Conservation (phyloP, 306 rosid species). For the Arachis stenosperma region DNA sequence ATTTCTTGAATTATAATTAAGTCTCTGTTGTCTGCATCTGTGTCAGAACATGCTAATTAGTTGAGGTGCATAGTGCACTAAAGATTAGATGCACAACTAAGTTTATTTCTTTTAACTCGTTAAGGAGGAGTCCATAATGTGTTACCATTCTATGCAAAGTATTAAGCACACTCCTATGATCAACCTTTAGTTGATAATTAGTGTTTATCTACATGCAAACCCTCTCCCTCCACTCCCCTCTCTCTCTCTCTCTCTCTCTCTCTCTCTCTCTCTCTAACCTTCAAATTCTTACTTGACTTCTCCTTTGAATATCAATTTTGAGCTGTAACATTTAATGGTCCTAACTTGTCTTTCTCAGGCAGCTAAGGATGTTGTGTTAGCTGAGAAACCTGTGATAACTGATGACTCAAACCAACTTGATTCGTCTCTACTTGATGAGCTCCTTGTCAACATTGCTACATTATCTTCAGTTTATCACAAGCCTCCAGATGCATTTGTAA, state of each 20-base stretch:
- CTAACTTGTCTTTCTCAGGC: conserved; percentile 67
- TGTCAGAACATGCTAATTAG: conserved; percentile 26
- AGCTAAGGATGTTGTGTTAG: conserved; percentile 98
- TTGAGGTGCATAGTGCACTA: conserved; percentile 27
- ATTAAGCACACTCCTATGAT: conserved; percentile 19
- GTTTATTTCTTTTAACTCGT: conserved; percentile 16
- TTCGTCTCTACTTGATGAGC: conserved; percentile 91
- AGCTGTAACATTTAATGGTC: conserved; percentile 38
- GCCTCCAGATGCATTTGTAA: conserved; percentile 96
- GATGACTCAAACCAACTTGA: conserved; percentile 96
- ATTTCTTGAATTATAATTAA: conserved; percentile 34
- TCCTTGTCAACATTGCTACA: conserved; percentile 95
- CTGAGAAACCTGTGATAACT: conserved; percentile 96
- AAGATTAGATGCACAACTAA: conserved; percentile 30
- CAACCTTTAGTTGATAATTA: neutral
- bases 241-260: too few species aligned
- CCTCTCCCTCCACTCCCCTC: too few species aligned
- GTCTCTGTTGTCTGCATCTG: neutral
- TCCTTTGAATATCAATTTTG: neutral
- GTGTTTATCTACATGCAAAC: conserved; percentile 5
- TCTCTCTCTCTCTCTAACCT: too few species aligned
- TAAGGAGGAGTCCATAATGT: conserved; percentile 19
- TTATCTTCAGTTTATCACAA: conserved; percentile 98
- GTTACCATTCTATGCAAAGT: conserved; percentile 17
- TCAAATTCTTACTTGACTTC: neutral